Evolutionary conservation across 768 basidiomycete species (phyloP), one percentile per base, ranked within the genome.

Genomic region (Collybia mongolica): DNA sequence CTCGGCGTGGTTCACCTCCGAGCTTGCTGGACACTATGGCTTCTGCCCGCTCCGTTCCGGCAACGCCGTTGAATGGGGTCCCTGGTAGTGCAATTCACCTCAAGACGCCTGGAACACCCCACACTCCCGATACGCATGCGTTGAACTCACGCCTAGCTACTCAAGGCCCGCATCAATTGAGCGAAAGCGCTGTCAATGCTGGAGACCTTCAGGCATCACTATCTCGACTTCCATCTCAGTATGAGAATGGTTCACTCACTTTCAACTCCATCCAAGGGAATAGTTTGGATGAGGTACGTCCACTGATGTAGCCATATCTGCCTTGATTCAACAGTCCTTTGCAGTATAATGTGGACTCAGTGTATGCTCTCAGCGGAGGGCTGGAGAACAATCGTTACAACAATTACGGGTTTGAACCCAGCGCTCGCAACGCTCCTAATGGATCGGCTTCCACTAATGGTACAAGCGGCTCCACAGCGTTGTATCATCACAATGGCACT

Each of bases 21-120:
- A 79, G 79, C 46, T 63, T 82, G 15, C 67, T 86, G 18, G 88
- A 91, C 47, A 74, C 71, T 46, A 65, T 88, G 47, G 78, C 77
- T 29, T 70, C 73, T 29, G 75, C 87, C 26, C 86, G 90, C 49
- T 93, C 90, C 36, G 90, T 93, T 18, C 90, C 90, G 42, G 89
- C 88, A 1, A 92, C 90, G 2, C 90, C 90, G 18, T 66, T 90
- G 6, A 81, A 79, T 8, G 67, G 85, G n/a, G 57, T 81, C 12
- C 76, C 73, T 39, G 74, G 73, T 37, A 67, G 68, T 4, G 59
- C 71, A 9, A 77, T 79, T 62, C 65, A 87, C 39, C 60, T 83
- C 54, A 88, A 87, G 70, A 78, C 83, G 3, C 84, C 87, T 6
- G 83, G 81, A 29, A 84, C 84, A 6, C 88, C 90, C 15, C 74